Evolutionary conservation across 1,284 basidiomycete species (phyloP).

Genomic region (Rhodofomes roseus): DNA sequence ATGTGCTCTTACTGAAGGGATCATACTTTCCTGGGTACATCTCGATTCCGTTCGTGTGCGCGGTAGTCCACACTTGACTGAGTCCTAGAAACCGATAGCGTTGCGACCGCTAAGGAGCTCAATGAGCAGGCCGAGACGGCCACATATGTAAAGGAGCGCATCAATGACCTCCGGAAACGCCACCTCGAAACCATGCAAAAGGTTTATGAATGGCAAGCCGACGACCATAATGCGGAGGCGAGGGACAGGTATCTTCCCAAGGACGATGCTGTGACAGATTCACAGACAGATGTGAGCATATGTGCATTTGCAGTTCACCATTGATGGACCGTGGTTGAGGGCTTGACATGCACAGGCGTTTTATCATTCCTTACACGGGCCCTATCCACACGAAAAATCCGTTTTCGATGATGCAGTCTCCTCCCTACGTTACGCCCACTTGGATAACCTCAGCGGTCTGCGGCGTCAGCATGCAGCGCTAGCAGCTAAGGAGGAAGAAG

Average conservation of each 20-base stretch:
- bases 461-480: conserved; percentile 25
- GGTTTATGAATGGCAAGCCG: conserved; percentile 22
- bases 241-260: conserved; percentile 18
- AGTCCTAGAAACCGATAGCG: conserved; percentile 6
- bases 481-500: conserved; percentile 29
- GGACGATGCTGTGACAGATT: conserved; percentile 11
- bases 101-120: conserved; percentile 17
- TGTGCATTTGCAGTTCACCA: not conserved
- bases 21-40: conserved; percentile 26
- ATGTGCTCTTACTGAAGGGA: conserved; percentile 23
- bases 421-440: conserved; percentile 38
- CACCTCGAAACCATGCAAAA: conserved; percentile 20
- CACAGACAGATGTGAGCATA: conserved; percentile 18
- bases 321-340: not conserved
- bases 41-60: not conserved
- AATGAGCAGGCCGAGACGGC: conserved; percentile 17
- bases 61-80: not conserved
- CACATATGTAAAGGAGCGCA: conserved; percentile 12
- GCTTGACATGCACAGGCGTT: not conserved
- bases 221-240: conserved; percentile 23
- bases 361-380: not conserved
- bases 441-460: conserved; percentile 35
- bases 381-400: not conserved
- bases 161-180: conserved; percentile 15
- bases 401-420: conserved; percentile 20